Base-by-base conservation (phyloP, 129 eudicot genomes). In the Erigeron canadensis region DNA sequence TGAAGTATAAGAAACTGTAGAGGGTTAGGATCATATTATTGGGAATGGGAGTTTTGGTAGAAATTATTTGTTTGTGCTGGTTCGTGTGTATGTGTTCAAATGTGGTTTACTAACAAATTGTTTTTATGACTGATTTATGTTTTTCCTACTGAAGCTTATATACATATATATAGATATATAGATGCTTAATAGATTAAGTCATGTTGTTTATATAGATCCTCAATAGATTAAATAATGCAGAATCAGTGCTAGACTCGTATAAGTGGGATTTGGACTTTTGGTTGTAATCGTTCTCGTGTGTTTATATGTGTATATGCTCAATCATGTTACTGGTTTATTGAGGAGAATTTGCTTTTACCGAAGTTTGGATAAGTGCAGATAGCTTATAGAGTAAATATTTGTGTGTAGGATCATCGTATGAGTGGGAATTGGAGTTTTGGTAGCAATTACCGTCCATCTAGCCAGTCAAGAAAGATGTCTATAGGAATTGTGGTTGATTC, bases 391-490 rank as follows among this genome's bases (percentile, higher is more conserved):
- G 1, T 5, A 34, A 16, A 39, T 40, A 39, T 15, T 63, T 56
- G 53, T 62, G 80, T 81, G 68, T 9, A 91, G 96, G 87, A 77
- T 17, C 82, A 77, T 17, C 82, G 13, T 56, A 77, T 75, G 86
- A 86, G 82, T 66, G 81, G 81, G 56, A 62, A 79, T 75, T 73
- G 75, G 77, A 85, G 95, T 70, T 84, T 83, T 44, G 84, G 89
- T 64, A 86, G 89, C 81, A 85, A 69, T 63, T 62, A 81, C 77
- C 83, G 43, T 28, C 80, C 65, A 7, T 79, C 80, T 67, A 86
- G 95, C 72, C 98, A 88, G 60, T 72, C 85, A 12, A 82, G 86
- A 81, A 92, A 92, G 85, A 83, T 89, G 72, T 92, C 98, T 10
- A 85, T 89, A 67, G 98, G 96, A 43, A 58, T 92, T n/a, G 56